Base-by-base conservation (phyloP, 768 basidiomycete species). In the Strobilomyces dryophilus region DNA sequence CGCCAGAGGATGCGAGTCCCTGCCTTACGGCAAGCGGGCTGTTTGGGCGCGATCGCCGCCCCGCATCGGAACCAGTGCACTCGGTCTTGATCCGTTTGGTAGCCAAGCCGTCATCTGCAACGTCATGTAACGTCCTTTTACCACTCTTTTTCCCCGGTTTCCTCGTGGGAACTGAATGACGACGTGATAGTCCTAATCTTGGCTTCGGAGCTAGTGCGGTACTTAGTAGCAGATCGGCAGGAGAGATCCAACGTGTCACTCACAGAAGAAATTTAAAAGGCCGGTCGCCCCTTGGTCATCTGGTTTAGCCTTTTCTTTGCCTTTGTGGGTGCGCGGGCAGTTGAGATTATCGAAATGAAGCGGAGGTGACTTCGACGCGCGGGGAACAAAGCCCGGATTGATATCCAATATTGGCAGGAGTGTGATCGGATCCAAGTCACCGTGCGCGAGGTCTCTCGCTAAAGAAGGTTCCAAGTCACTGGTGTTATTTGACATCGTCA, bases 381-480 rank as follows among this genome's bases (percentile, higher is more conserved):
- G 70, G 49, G 89, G 87, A 41, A 71, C 63, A 65, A 79, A 89
- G 9, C 64, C 61, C 14, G 87, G 84, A 62, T 89, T 84, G 69
- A 92, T 91, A 64, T 97, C 94, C 27, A 76, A 68, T 76, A 95
- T 91, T 2, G 84, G 80, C 43, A 79, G 61, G 37, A 79, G 75
- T 27, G 83, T 83, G 26, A 83, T 74, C 7, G 93, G 93, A 67
- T 90, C 83, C 34, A 81, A 70, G 45, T 87, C 77, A 6, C 92
- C 92, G 18, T 70, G 57, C 0, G 89, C 89, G 17, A 95, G 68
- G 44, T 73, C 71, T 66, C 77, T 83, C 14, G 91, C 93, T 27
- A 89, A 58, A 20, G 71, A 63, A 29, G 81, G 73, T 24, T 84
- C 84, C 24, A 93, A 70, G 56, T 85, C 74, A 50, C 91, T 94